These are phyloP conservation scores for Aspergillus biplanus DNA, from an alignment of 495 filamentous ascomycete genomes.

Conservation along the genomic window DNA sequence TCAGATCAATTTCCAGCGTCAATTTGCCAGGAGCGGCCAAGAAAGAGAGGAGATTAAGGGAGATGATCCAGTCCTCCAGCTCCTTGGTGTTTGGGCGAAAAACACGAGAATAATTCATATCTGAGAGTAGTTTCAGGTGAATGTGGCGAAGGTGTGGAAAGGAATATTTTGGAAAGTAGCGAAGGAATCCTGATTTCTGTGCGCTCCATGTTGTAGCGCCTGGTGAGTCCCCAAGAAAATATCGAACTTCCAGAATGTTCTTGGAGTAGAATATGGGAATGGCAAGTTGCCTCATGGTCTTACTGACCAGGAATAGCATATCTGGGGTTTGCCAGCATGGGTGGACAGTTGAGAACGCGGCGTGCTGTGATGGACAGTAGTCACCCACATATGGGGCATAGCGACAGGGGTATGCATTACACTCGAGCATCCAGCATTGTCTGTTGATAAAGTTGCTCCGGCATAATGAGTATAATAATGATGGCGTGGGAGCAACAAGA, in stretches of 20 bases:
- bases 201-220: not conserved
- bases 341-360: constrained; percentile 8
- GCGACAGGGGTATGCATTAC: not conserved
- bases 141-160: not conserved
- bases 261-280: not conserved
- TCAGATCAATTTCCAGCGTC: too few species aligned
- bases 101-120: not conserved
- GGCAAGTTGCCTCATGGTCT: not conserved
- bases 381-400: too few species aligned
- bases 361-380: constrained; percentile 10
- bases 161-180: constrained; percentile 5
- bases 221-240: not conserved
- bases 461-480: not conserved
- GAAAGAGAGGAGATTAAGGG: not conserved
- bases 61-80: not conserved
- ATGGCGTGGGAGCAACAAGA: not conserved
- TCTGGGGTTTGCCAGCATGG: constrained; percentile 8
- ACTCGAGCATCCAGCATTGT: not conserved
- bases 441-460: not conserved
- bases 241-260: not conserved
- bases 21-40: too few species aligned
- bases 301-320: constrained; percentile 8
- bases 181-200: constrained; percentile 1
- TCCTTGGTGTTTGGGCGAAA: not conserved
- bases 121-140: not conserved